These are phyloP conservation scores for Thelephora aurantiotincta DNA, from an alignment of 768 basidiomycete species.

Conservation along the genomic window DNA sequence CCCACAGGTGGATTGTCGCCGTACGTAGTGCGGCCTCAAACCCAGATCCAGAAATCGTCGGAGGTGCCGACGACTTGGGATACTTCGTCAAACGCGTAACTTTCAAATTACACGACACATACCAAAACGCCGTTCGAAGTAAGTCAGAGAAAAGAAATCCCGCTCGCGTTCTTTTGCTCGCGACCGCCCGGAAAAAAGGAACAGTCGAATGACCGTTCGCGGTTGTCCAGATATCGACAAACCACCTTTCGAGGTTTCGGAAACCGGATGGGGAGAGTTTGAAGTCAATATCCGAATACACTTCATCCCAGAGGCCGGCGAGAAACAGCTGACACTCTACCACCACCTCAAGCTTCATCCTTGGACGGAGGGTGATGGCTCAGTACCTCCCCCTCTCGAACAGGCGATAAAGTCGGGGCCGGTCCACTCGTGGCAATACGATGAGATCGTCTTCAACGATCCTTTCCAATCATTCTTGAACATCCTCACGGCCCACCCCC, in stretches of 20 bases:
- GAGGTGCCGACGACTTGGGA: conserved; percentile 79
- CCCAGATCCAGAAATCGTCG: conserved; percentile 61
- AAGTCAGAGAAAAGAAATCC: conserved; percentile 19
- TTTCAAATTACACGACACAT: conserved; percentile 96
- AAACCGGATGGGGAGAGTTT: conserved; percentile 99
- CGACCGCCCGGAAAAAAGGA: conserved; percentile 1
- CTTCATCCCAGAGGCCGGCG: conserved; percentile 79
- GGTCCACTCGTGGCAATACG: conserved; percentile 97
- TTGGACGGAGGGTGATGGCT: conserved; percentile 54
- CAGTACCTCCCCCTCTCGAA: conserved; percentile 54
- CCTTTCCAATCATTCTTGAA: conserved; percentile 81
- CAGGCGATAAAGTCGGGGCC: conserved; percentile 55
- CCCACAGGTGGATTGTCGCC: conserved; percentile 94
- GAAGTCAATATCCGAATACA: conserved; percentile 87
- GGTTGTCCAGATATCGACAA: conserved; percentile 63
- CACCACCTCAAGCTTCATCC: conserved; percentile 96
- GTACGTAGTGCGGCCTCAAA: conserved; percentile 77
- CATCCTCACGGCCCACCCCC: conserved; percentile 67
- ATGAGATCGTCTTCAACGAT: conserved; percentile 93
- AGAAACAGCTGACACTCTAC: conserved; percentile 77
- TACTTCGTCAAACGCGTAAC: conserved; percentile 94
- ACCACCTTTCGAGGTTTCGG: conserved; percentile 87
- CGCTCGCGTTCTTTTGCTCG: not conserved
- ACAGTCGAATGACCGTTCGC: not conserved
- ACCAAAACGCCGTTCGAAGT: conserved; percentile 85